These are phyloP conservation scores for Alternaria sp. DNA, from an alignment of 2,329 filamentous ascomycete species.

Conservation along the genomic window DNA sequence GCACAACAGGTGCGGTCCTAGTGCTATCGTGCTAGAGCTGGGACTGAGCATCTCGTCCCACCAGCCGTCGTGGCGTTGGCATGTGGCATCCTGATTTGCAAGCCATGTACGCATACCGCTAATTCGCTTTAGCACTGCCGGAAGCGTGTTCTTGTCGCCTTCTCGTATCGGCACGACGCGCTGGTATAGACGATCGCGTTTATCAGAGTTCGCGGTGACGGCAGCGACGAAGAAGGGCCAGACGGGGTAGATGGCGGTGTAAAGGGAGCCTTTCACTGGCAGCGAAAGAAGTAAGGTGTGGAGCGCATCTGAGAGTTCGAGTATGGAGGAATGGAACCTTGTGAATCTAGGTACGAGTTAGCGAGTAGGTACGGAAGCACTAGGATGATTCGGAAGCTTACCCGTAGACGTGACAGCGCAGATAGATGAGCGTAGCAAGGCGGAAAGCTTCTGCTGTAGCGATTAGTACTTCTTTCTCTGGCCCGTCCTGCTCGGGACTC, in stretches of 20 bases:
- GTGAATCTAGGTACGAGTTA: constrained; percentile 34
- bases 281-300: constrained; percentile 37
- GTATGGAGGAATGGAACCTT: constrained; percentile 42
- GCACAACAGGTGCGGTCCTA: constrained; percentile 27
- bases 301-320: constrained; percentile 41
- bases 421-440: constrained; percentile 45
- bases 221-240: constrained; percentile 48
- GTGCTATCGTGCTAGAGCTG: constrained; percentile 35
- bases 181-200: constrained; percentile 44
- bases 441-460: constrained; percentile 45
- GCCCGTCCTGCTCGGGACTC: constrained; percentile 35
- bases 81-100: constrained; percentile 38
- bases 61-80: constrained; percentile 39
- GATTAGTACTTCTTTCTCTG: constrained; percentile 37
- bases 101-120: constrained; percentile 45
- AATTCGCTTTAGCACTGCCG: constrained; percentile 42
- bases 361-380: not conserved
- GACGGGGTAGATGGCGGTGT: constrained; percentile 46
- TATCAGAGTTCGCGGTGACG: constrained; percentile 44
- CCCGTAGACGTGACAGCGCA: constrained; percentile 45
- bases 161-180: constrained; percentile 45
- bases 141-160: constrained; percentile 45
- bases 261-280: constrained; percentile 44
- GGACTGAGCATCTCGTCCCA: constrained; percentile 49
- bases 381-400: constrained; percentile 16